Evolutionary conservation across 2,329 filamentous ascomycete genomes (phyloP), one percentile per base, ranked within the genome.

Genomic region (Hymenoscyphus albidus): DNA sequence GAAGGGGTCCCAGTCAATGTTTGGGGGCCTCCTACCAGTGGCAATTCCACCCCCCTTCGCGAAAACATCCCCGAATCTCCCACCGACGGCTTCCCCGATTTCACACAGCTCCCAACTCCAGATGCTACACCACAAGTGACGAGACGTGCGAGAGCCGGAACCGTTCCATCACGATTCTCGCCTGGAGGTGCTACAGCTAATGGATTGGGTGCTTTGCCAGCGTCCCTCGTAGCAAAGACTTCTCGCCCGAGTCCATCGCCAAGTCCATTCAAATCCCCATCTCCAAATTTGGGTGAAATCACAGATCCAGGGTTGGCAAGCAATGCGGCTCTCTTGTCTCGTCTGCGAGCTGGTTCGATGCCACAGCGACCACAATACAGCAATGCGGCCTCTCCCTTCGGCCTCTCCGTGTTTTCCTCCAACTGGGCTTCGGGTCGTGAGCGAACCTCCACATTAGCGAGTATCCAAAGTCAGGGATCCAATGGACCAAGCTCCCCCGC

Each of bases 51-150:
- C 54, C 95, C 95, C 71, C 85, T 99, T 61, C 92, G 95, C 74
- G 95, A 98, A 80, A 97, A 94, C 70, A 98, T 99, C 67, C 93
- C 94, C 69, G 95, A 99, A 79, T 97, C 94, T 42, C 95, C 95
- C 39, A 95, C 91, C 70, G 94, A 97, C 80, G 94, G 91, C 71
- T 98, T 98, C 73, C 93, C 95, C 65, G 93, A 97, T 77, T 92
- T 97, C 76, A 85, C 90, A 69, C 86, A 88, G 71, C 83, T 91
- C 54, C 84, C 90, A 54, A 83, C 88, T 9, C 85, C 89, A 69
- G 85, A 88, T 69, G 83, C 81, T 64, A 76, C 89, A 66, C 87
- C 89, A 70, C 83, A 90, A 72, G 85, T 87, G 58, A 38, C 65
- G 35, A 87, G 95, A 69, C 88, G 95, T 75, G 90, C 92, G 71